Percentiles rank a stretch among this genome's conserved stretches.
Evolutionary conservation across 192 early-diverging fungal species (phyloP).

Genomic region (Piromyces finnis): DNA sequence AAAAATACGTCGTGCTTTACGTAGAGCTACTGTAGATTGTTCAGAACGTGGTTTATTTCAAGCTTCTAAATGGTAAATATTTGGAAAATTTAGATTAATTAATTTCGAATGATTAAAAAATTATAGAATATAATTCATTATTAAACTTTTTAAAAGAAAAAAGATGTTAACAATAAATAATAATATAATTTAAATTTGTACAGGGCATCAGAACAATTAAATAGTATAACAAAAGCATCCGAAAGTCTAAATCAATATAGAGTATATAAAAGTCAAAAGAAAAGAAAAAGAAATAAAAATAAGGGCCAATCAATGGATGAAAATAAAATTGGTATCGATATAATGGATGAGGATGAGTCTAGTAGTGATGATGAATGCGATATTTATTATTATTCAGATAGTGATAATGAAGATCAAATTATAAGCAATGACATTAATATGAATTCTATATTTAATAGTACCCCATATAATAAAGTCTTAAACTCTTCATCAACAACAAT

Average conservation of each 20-base stretch:
- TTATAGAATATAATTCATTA: too few relatives aligned
- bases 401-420: not conserved
- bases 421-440: not conserved
- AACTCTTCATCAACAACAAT: not conserved
- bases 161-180: too few relatives aligned
- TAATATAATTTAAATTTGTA: too few relatives aligned
- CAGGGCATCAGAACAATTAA: not conserved
- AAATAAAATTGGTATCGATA: not conserved
- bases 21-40: slow-evolving; percentile 42
- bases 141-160: too few relatives aligned
- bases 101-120: too few relatives aligned
- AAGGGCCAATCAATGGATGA: too few relatives aligned
- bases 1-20: slow-evolving; percentile 14
- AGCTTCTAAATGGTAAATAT: slow-evolving; percentile 52
- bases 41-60: slow-evolving; percentile 47
- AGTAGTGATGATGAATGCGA: not conserved
- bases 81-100: too few relatives aligned
- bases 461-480: not conserved
- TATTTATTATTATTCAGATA: not conserved
- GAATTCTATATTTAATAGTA: not conserved
- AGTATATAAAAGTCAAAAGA: too few relatives aligned
- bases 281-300: too few relatives aligned
- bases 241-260: too few relatives aligned
- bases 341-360: not conserved
- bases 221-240: not conserved